A percentile compares a stretch with the other conserved stretches of the same genome.
Evolutionary conservation across 2,329 filamentous ascomycete species (phyloP).

Genomic region (Colletotrichum limetticola): DNA sequence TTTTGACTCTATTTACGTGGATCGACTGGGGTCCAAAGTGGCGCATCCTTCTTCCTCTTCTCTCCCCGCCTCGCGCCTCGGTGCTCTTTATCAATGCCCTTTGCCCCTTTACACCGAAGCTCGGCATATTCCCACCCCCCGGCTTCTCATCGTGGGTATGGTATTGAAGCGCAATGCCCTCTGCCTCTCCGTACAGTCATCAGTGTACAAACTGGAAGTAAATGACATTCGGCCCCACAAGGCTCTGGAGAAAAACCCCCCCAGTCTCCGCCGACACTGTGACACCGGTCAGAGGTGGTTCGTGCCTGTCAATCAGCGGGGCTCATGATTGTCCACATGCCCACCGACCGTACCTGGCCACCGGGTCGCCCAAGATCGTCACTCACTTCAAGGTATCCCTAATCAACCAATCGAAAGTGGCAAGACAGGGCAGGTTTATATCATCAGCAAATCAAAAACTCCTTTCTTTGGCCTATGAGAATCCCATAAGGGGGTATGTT

Average conservation of each 20-base stretch:
- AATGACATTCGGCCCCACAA: background rate
- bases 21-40: background rate
- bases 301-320: conserved; percentile 26
- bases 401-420: background rate
- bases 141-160: too few species aligned
- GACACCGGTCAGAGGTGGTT: background rate
- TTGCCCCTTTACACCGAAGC: background rate
- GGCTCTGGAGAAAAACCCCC: background rate
- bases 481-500: conserved; percentile 29
- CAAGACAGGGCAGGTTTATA: background rate
- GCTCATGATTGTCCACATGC: background rate
- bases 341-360: background rate
- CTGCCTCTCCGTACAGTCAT: too few species aligned
- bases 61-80: background rate
- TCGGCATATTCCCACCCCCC: too few species aligned
- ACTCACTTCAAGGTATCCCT: background rate
- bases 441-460: conserved; percentile 21
- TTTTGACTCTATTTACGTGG: background rate
- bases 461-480: conserved; percentile 27
- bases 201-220: too few species aligned
- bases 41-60: background rate
- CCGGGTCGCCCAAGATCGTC: background rate
- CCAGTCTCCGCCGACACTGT: background rate
- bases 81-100: background rate
- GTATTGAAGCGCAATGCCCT: too few species aligned